Evolutionary conservation across 2,329 filamentous ascomycete species (phyloP).

Genomic region (Fusarium ramigenum): DNA sequence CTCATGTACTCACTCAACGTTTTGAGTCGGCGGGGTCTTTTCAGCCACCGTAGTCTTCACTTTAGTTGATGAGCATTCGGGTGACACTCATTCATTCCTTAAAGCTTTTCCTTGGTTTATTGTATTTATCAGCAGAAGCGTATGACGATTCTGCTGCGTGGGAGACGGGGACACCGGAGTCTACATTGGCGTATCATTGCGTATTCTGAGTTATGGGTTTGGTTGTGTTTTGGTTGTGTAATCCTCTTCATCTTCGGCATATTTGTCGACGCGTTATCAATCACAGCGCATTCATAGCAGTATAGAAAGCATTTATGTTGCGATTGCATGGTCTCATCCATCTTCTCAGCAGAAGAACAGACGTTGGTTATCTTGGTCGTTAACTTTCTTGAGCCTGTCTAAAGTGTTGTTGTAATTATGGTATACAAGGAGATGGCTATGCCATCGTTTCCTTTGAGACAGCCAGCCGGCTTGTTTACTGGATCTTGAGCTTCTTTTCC

Average conservation of each 20-base stretch:
- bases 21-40: slow-evolving; percentile 3
- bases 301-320: slow-evolving; percentile 28
- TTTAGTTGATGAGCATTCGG: not conserved
- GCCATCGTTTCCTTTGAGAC: not conserved
- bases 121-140: slow-evolving; percentile 36
- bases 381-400: slow-evolving; percentile 24
- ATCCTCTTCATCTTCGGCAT: slow-evolving; percentile 14
- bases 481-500: slow-evolving; percentile 88
- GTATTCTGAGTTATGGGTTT: slow-evolving; percentile 42
- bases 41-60: not conserved
- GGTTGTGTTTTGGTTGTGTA: slow-evolving; percentile 34
- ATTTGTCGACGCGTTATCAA: slow-evolving; percentile 24
- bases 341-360: not conserved
- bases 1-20: slow-evolving; percentile 6
- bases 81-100: slow-evolving; percentile 27
- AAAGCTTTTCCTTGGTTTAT: slow-evolving; percentile 37
- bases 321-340: slow-evolving; percentile 22
- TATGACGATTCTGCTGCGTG: slow-evolving; percentile 35
- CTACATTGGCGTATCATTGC: slow-evolving; percentile 42
- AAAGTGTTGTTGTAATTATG: slow-evolving; percentile 25
- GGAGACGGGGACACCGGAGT: slow-evolving; percentile 44
- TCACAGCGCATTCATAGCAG: slow-evolving; percentile 47
- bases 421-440: slow-evolving; percentile 24
- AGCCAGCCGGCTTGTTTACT: slow-evolving; percentile 31
- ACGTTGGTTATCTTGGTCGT: not conserved